phyloP scores from a whole-genome alignment of 2,329 filamentous ascomycete genomes.

The Fusarium mangiferae region DNA sequence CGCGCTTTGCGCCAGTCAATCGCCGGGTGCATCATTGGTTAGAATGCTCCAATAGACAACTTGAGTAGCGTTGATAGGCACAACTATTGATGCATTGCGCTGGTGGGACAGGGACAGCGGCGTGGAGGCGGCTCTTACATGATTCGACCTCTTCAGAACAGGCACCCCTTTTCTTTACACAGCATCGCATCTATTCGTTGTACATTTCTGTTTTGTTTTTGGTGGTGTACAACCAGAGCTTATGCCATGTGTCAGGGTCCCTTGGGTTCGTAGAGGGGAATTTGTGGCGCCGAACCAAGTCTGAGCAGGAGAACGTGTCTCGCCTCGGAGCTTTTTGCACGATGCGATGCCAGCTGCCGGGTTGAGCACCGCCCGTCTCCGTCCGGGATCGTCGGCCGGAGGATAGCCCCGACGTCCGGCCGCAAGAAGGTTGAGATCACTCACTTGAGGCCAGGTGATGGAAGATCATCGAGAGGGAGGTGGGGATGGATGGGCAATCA shows the following conservation, averaged over 20 bases:
- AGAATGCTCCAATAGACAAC: background rate
- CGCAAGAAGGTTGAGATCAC: background rate
- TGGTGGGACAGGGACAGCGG: conserved; percentile 6
- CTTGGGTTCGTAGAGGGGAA: background rate
- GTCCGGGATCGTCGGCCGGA: conserved; percentile 3
- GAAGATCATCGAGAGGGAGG: conserved; percentile 18
- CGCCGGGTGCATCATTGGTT: conserved; percentile 26
- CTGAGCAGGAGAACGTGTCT: conserved; percentile 25
- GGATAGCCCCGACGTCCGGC: conserved; percentile 2
- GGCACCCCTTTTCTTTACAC: background rate
- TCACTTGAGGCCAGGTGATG: conserved; percentile 30
- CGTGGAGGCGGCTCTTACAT: conserved; percentile 21
- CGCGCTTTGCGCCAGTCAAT: conserved; percentile 36
- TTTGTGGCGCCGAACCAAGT: conserved; percentile 25
- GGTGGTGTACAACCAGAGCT: conserved; percentile 22
- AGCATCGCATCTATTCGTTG: conserved; percentile 9
- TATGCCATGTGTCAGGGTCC: conserved; percentile 26
- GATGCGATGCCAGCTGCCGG: conserved; percentile 1
- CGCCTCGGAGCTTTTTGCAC: conserved; percentile 23
- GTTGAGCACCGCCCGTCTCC: background rate
- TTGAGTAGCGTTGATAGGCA: conserved; percentile 12
- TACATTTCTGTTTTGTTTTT: background rate
- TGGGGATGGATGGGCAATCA: conserved; percentile 3
- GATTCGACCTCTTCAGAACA: background rate
- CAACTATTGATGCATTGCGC: conserved; percentile 18